Percentiles rank a stretch among this genome's conserved stretches.
These are phyloP conservation scores for Onygenales sp. DNA, from an alignment of 2,329 filamentous ascomycete species.

Conservation along the genomic window DNA sequence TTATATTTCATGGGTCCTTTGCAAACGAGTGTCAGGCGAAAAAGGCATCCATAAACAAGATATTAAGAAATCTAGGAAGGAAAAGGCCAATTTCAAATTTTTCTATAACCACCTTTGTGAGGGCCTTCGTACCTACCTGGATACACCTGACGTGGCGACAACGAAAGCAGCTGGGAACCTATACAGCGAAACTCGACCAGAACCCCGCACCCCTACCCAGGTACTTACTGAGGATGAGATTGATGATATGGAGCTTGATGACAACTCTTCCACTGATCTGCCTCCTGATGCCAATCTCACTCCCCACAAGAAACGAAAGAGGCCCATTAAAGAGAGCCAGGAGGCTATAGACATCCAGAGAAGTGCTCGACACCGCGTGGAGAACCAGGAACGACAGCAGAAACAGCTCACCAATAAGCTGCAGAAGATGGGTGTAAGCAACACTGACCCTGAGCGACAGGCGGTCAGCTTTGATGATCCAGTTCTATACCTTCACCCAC, in stretches of 20 bases:
- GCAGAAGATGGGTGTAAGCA: constrained; percentile 22
- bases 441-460: constrained; percentile 36
- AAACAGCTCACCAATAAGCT: constrained; percentile 23
- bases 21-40: constrained; percentile 10
- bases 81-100: constrained; percentile 16
- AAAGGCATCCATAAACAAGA: constrained; percentile 14
- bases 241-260: constrained; percentile 5
- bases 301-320: constrained; percentile 40
- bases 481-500: constrained; percentile 46
- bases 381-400: constrained; percentile 46
- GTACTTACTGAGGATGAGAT: constrained; percentile 6
- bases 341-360: constrained; percentile 46
- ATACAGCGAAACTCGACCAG: background rate
- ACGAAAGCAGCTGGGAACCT: background rate
- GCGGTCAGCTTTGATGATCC: constrained; percentile 36
- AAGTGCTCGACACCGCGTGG: constrained; percentile 43
- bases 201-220: background rate
- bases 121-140: constrained; percentile 13
- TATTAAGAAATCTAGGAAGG: constrained; percentile 16
- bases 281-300: constrained; percentile 21
- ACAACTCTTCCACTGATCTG: constrained; percentile 9
- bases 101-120: constrained; percentile 23
- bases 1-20: constrained; percentile 25
- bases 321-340: constrained; percentile 39
- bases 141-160: constrained; percentile 6